These are phyloP conservation scores for Elongisporangium anandrum DNA, from an alignment of 352 stramenopile species.

Conservation along the genomic window DNA sequence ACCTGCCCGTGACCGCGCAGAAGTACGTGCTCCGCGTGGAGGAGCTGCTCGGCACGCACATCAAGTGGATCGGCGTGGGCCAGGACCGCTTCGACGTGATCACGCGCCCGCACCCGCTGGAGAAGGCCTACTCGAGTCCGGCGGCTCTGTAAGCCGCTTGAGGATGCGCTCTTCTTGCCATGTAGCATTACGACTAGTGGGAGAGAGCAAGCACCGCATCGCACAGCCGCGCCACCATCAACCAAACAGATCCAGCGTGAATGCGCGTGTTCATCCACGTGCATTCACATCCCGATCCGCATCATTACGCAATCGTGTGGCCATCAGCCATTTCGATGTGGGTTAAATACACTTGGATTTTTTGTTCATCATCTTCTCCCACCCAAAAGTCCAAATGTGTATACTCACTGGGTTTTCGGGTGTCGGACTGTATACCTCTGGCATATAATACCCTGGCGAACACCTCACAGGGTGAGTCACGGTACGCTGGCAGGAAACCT, in stretches of 20 bases:
- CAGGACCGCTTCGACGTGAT: slow-evolving; percentile 95
- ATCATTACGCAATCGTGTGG: background rate
- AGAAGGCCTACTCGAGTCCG: slow-evolving; percentile 43
- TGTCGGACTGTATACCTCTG: background rate
- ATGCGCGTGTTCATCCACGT: background rate
- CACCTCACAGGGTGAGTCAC: background rate
- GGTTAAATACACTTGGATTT: background rate
- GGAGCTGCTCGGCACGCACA: slow-evolving; percentile 93
- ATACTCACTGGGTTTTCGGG: background rate
- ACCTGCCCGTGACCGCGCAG: slow-evolving; percentile 93
- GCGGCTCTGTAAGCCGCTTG: background rate
- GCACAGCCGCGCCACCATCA: background rate
- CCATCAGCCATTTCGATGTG: background rate
- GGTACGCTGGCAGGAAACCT: background rate
- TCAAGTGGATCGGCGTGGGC: slow-evolving; percentile 98
- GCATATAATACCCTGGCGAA: background rate
- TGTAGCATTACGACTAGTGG: background rate
- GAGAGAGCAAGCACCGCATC: background rate
- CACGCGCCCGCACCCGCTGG: slow-evolving; percentile 71
- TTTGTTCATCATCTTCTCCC: background rate
- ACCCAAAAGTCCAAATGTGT: background rate
- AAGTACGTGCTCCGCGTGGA: slow-evolving; percentile 97
- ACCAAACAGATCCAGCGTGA: background rate
- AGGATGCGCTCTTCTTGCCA: too few species aligned
- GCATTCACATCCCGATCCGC: background rate